Evolutionary conservation across 768 basidiomycete species (phyloP).

Genomic region (Tulasnella sp.): DNA sequence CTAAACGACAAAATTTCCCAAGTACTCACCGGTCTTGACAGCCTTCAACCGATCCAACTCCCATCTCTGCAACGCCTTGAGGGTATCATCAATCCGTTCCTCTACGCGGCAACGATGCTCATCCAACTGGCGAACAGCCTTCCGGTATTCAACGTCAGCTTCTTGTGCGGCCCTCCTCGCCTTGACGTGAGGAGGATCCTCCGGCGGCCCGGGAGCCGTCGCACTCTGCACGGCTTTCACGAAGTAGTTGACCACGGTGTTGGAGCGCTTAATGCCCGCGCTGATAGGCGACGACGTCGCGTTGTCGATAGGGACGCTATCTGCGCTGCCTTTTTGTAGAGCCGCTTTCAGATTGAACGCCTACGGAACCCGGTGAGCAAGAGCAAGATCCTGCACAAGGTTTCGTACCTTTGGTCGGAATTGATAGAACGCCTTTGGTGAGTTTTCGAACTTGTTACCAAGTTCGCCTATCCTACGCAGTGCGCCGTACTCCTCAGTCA

Average conservation of each 20-base stretch:
- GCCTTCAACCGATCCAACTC: constrained; percentile 73
- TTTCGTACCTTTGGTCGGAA: constrained; percentile 60
- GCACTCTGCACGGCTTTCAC: constrained; percentile 51
- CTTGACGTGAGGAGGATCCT: constrained; percentile 57
- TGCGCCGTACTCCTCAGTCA: constrained; percentile 50
- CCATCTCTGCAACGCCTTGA: constrained; percentile 74
- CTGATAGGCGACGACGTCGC: constrained; percentile 17
- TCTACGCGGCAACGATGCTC: constrained; percentile 76
- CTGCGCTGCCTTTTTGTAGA: constrained; percentile 19
- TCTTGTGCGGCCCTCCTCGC: constrained; percentile 68
- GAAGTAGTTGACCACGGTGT: constrained; percentile 57
- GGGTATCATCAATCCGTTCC: constrained; percentile 70
- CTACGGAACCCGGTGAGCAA: constrained; percentile 23
- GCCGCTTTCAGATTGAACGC: constrained; percentile 41
- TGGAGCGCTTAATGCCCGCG: constrained; percentile 44
- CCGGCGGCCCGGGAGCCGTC: constrained; percentile 25
- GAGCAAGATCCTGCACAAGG: background rate
- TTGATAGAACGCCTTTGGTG: constrained; percentile 73
- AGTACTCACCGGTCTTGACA: constrained; percentile 60
- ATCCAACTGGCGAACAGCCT: constrained; percentile 72
- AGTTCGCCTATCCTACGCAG: constrained; percentile 63
- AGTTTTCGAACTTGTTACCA: constrained; percentile 58
- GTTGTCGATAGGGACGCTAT: constrained; percentile 24
- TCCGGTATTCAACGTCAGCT: constrained; percentile 69
- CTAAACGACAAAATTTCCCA: background rate